Evolutionary conservation across 768 basidiomycete species (phyloP), one percentile per base, ranked within the genome.

Genomic region (Saitozyma sp.): DNA sequence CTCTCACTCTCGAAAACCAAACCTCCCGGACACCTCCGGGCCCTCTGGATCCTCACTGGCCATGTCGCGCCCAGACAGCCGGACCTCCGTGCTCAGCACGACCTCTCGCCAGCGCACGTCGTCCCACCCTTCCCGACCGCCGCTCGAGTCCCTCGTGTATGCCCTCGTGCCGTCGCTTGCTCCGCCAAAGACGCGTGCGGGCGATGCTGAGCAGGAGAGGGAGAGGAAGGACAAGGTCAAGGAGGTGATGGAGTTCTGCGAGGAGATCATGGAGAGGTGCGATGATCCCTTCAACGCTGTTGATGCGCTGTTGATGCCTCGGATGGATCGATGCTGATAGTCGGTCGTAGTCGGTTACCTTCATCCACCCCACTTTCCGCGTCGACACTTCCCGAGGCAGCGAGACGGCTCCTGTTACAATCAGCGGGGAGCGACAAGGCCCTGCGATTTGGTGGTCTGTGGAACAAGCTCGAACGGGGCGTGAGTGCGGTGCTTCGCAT

Each of bases 391-490:
- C 69, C 71, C 6, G 74, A 73, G 59, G 54, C 61, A 11, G 71
- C 71, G 2, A 63, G 65, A 17, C 40, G 74, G 16, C 41, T 52
- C 14, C 42, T 63, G 29, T 5, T 29, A 29, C 29, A 29, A 5
- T 29, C 29, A 29, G 29, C 29, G 29, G 29, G 29, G 2, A 29
- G 29, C 3, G 69, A 76, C 9, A 58, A 62, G 46, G 71, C 71
- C 48, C 20, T 73, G 45, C 54, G 64, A 13, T 76, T 76, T 58
- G 59, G 59, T 13, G 66, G 66, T 8, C 55, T 60, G 19, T 76
- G 74, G 74, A 68, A 54, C 49, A 71, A 67, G 63, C 60, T 76
- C 29, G 71, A 76, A 55, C 64, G 58, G 40, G 74, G 74, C 11
- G 73, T 75, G 51, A 64, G 73, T 56, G 11, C 11, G 13, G 13